A percentile compares a stretch with the other conserved stretches of the same genome.
These are phyloP conservation scores for Scleromitrula shiraiana DNA, from an alignment of 2,329 filamentous ascomycete species.

Conservation along the genomic window DNA sequence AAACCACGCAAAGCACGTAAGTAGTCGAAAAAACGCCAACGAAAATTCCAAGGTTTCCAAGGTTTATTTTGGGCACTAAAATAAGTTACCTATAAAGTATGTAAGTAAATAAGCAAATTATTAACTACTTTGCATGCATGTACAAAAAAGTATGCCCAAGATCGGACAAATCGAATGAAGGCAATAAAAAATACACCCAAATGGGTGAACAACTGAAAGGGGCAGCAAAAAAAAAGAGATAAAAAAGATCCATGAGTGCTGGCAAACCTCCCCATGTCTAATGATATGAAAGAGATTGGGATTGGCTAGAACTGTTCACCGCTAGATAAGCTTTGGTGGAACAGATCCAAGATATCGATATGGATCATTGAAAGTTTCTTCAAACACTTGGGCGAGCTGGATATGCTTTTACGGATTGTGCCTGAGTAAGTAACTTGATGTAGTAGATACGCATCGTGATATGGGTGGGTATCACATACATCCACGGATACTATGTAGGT, in stretches of 20 bases:
- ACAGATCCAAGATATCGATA: no score
- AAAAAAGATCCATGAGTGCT: background rate
- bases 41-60: background rate
- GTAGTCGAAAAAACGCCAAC: slow-evolving; percentile 4
- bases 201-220: background rate
- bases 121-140: background rate
- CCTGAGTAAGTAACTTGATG: no score
- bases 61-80: background rate
- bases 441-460: no score
- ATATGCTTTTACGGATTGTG: no score
- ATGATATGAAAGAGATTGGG: slow-evolving; percentile 5
- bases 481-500: no score
- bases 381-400: no score
- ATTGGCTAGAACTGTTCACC: slow-evolving; percentile 6
- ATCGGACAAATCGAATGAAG: slow-evolving; percentile 1
- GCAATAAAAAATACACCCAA: background rate
- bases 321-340: slow-evolving; percentile 10
- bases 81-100: background rate
- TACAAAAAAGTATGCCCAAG: background rate
- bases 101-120: background rate
- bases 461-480: no score
- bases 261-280: background rate
- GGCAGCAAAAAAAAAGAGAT: background rate
- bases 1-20: slow-evolving; percentile 3
- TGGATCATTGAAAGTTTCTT: background rate